Evolutionary conservation across 2,329 filamentous ascomycete species (phyloP).

Genomic region (Venturia nashicola): DNA sequence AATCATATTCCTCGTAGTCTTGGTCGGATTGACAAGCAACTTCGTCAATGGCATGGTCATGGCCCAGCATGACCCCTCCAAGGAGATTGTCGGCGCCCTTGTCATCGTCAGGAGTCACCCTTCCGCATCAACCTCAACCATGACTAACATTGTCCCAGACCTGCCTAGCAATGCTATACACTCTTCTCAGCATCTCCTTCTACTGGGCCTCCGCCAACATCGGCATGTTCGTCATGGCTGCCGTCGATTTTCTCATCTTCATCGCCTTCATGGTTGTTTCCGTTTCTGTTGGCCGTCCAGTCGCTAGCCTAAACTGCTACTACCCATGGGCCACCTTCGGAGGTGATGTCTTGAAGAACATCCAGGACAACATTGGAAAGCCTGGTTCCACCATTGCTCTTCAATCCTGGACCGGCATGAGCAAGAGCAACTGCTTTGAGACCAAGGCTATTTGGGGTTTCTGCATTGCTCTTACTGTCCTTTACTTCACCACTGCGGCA

Average conservation of each 20-base stretch:
- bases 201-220: slow-evolving; percentile 70
- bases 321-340: slow-evolving; percentile 40
- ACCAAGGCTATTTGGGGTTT: slow-evolving; percentile 83
- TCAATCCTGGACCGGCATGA: slow-evolving; percentile 45
- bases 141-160: slow-evolving; percentile 40
- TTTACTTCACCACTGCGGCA: slow-evolving; percentile 32
- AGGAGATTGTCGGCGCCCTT: slow-evolving; percentile 65
- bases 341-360: slow-evolving; percentile 21
- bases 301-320: slow-evolving; percentile 66
- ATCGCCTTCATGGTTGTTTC: slow-evolving; percentile 69
- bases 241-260: slow-evolving; percentile 55
- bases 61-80: slow-evolving; percentile 52
- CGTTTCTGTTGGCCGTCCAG: slow-evolving; percentile 64
- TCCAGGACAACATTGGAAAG: slow-evolving; percentile 32
- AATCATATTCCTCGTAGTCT: slow-evolving; percentile 56
- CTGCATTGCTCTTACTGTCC: slow-evolving; percentile 54
- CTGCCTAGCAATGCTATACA: slow-evolving; percentile 68
- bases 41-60: slow-evolving; percentile 68
- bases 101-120: slow-evolving; percentile 52
- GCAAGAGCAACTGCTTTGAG: slow-evolving; percentile 60
- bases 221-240: slow-evolving; percentile 60
- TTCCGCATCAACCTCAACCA: not conserved
- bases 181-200: slow-evolving; percentile 54
- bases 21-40: slow-evolving; percentile 71
- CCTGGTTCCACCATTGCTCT: slow-evolving; percentile 39